Evolutionary conservation across 305 asterid genomes (phyloP), one percentile per base, ranked within the genome.

Genomic region (Fraxinus xanthoxyloides): DNA sequence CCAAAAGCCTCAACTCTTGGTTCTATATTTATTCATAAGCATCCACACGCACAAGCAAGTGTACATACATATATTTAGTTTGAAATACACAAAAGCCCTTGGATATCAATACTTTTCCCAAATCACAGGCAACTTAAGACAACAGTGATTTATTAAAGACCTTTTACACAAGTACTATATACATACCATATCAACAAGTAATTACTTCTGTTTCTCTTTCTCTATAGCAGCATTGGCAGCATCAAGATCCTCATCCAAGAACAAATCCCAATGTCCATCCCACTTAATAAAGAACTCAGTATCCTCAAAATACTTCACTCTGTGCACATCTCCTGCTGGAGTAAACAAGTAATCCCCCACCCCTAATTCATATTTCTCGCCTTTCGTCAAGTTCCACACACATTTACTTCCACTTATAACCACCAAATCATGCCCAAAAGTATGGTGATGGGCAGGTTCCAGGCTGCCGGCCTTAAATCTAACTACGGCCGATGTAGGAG

Each of bases 401-500:
- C 85, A 80, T 75, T 93, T 92, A 10, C 92, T 91, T 84, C 98
- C 96, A 26, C 89, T 88, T 4, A 78, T 82, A 78, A 94, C 97
- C 81, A 93, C 92, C 93, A 93, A 43, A 88, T 93, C 97, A 81
- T 94, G 97, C 31, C 97, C 97, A 75, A 92, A 91, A 0, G 94
- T 93, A 79, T 94, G 98, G 40, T 92, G 94, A 83, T 94, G 97
- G 4, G 97, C 95, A 54, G 98, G 97, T 86, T 94, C 98, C 26
- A 94, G 87, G 72, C 97, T 89, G 72, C 97, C 98, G 30, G 88
- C 91, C 88, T 85, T 87, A 38, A 94, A 94, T 85, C 95, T 88
- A 38, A 94, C 95, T n/a, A 94, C 88, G 0, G 98, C 98, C 5
- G 98, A 93, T 2, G 97, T 92, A n/a, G 97, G 97, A 28, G 89